Conservation (phyloP, 371 early-diverging fungal genomes). For the Actinomortierella wolfii region DNA sequence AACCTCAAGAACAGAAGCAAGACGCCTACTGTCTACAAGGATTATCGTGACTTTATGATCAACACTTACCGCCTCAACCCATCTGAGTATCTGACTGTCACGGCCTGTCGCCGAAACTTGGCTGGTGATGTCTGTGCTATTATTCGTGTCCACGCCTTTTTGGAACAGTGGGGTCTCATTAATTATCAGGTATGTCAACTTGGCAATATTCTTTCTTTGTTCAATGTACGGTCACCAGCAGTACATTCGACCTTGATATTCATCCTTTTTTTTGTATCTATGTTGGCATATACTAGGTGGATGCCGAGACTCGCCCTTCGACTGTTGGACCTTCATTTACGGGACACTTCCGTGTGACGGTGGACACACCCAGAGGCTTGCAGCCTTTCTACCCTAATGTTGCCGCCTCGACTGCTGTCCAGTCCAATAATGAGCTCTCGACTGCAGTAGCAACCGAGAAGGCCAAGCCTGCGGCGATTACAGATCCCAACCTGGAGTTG, state of each 20-base stretch:
- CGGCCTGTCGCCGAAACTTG: conserved; percentile 93
- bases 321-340: conserved; percentile 92
- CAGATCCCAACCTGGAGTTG: conserved; percentile 26
- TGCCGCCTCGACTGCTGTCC: conserved; percentile 13
- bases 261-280: neutral
- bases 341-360: conserved; percentile 94
- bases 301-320: conserved; percentile 93
- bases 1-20: conserved; percentile 89
- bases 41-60: conserved; percentile 98
- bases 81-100: conserved; percentile 93
- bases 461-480: conserved; percentile 12
- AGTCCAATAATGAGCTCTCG: conserved; percentile 11
- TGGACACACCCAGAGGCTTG: conserved; percentile 94
- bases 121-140: conserved; percentile 98
- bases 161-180: conserved; percentile 99
- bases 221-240: neutral
- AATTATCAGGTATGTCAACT: conserved; percentile 86
- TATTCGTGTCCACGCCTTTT: conserved; percentile 96
- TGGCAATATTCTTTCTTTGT: neutral
- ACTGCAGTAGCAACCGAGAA: neutral
- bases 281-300: conserved; percentile 67
- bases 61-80: conserved; percentile 96
- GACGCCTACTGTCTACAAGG: conserved; percentile 90
- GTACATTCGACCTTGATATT: neutral
- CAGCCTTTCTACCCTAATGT: conserved; percentile 79